phyloP scores from a whole-genome alignment of 768 basidiomycete species.

The Psilocybe cubensis region DNA sequence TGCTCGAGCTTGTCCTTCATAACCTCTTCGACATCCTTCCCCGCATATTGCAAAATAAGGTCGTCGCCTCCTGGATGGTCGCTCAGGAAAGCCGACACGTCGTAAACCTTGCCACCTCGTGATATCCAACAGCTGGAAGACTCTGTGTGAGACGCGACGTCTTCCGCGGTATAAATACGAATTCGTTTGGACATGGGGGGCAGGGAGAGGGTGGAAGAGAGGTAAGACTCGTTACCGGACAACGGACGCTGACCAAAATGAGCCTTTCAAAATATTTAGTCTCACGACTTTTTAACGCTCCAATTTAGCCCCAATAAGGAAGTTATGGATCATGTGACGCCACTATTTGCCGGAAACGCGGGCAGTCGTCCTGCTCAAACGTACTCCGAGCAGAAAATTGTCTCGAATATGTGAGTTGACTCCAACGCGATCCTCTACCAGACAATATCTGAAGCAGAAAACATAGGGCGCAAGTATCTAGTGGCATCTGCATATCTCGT shows the following conservation, averaged over 20 bases:
- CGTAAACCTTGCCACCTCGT: constrained; percentile 83
- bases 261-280: constrained; percentile 7
- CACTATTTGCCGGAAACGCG: neutral
- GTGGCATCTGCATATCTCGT: no score
- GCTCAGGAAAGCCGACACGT: constrained; percentile 79
- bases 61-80: constrained; percentile 98
- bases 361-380: neutral
- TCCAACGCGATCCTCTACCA: no score
- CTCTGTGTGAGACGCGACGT: constrained; percentile 68
- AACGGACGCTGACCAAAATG: neutral
- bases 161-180: constrained; percentile 75
- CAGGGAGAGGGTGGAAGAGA: neutral
- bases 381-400: neutral
- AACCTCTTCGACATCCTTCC: constrained; percentile 75
- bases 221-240: neutral
- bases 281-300: constrained; percentile 25
- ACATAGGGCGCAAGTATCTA: no score
- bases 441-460: no score
- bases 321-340: neutral
- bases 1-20: constrained; percentile 87
- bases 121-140: constrained; percentile 80
- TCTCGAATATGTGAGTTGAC: no score
- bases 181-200: constrained; percentile 64
- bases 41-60: constrained; percentile 80
- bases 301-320: neutral